phyloP scores from a whole-genome alignment of 2,329 filamentous ascomycete species.

The Diaporthe eres region DNA sequence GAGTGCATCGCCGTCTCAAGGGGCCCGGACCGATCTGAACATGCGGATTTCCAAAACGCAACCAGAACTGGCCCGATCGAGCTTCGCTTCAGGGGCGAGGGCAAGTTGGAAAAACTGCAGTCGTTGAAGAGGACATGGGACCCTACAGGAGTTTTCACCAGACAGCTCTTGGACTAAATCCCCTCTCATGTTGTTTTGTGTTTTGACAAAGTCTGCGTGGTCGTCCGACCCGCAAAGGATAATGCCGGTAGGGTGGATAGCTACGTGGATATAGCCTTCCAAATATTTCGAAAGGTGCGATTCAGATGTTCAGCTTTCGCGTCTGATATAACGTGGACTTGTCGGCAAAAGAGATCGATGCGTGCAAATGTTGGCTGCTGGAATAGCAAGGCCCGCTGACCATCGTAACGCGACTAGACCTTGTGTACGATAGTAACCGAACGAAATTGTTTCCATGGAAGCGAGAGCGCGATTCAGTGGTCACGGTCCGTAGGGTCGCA shows the following conservation, averaged over 20 bases:
- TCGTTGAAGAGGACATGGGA: conserved; percentile 37
- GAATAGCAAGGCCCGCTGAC: background rate
- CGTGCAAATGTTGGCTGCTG: background rate
- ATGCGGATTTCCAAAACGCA: conserved; percentile 42
- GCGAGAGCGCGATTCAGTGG: background rate
- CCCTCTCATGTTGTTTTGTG: background rate
- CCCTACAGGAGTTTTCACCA: conserved; percentile 46
- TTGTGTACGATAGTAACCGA: background rate
- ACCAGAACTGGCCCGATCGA: conserved; percentile 43
- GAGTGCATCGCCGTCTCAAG: conserved; percentile 40
- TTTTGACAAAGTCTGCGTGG: background rate
- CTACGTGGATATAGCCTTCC: background rate
- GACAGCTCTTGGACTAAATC: conserved; percentile 25
- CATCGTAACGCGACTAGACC: background rate
- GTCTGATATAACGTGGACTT: background rate
- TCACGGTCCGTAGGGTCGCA: background rate
- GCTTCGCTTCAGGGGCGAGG: conserved; percentile 42
- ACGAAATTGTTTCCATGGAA: background rate
- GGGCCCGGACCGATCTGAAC: conserved; percentile 37
- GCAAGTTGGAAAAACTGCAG: conserved; percentile 32
- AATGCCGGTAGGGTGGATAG: background rate
- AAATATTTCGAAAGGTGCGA: background rate
- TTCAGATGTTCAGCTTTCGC: too few species aligned
- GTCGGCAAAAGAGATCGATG: background rate
- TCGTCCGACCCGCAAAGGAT: background rate